A percentile compares a stretch with the other conserved stretches of the same genome.
Conservation (phyloP, 495 filamentous ascomycete species). For the Tuber aestivum region DNA sequence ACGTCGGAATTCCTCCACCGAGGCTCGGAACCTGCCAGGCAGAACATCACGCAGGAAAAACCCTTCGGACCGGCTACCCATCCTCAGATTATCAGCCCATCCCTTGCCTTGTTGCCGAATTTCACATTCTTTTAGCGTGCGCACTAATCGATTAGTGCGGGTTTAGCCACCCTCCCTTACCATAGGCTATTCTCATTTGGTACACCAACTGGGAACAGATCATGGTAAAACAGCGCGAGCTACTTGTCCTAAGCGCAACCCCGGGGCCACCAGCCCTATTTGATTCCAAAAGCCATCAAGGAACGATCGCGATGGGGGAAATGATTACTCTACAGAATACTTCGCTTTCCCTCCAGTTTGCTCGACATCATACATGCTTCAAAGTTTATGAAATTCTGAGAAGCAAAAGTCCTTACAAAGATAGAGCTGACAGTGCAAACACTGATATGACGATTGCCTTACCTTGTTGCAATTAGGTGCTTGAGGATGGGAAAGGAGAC, state of each 20-base stretch:
- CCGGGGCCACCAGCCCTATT: too few species aligned
- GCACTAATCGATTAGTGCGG: not conserved
- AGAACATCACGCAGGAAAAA: too few species aligned
- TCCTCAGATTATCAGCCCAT: not conserved
- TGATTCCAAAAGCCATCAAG: too few species aligned
- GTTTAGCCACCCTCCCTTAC: not conserved
- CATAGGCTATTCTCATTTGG: not conserved
- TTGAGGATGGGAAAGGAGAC: not conserved
- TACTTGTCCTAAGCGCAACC: too few species aligned
- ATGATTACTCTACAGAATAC: not conserved
- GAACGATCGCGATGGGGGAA: not conserved
- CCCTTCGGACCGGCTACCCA: too few species aligned
- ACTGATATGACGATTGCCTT: not conserved
- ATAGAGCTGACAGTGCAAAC: too few species aligned
- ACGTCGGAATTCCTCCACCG: too few species aligned
- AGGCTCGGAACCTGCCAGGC: too few species aligned
- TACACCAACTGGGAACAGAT: not conserved
- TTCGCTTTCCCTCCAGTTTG: too few species aligned
- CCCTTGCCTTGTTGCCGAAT: not conserved
- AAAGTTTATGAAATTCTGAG: not conserved
- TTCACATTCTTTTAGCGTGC: not conserved
- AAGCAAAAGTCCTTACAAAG: not conserved
- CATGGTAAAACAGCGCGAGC: not conserved
- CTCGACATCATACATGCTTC: not conserved
- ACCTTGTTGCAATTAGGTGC: not conserved